Conservation (phyloP, 169 alveolate genomes). For the Condylostoma magnum region DNA sequence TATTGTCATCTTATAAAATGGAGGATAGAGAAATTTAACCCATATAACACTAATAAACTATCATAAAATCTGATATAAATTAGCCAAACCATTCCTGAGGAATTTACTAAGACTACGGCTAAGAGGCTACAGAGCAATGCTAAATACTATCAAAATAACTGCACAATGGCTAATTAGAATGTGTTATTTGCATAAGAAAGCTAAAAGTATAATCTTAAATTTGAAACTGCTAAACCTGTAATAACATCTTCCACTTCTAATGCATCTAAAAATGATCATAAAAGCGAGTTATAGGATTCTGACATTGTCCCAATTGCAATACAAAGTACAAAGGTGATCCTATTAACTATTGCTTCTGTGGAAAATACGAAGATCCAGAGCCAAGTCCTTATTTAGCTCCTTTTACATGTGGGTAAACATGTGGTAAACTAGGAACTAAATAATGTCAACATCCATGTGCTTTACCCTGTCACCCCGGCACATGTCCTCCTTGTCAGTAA, state of each 20-base stretch:
- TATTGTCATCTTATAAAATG: no score
- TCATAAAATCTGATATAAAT: no score
- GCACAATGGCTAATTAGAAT: conserved; percentile 61
- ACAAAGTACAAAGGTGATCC: conserved; percentile 68
- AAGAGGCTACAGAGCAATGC: no score
- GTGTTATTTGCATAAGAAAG: conserved; percentile 72
- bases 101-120: no score
- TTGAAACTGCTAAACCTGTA: conserved; percentile 80
- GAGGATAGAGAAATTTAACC: no score
- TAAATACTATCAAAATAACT: no score
- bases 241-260: conserved; percentile 67
- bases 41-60: no score
- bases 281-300: conserved; percentile 53
- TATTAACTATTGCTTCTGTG: conserved; percentile 76
- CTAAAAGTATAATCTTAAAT: conserved; percentile 59
- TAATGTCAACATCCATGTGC: conserved; percentile 71
- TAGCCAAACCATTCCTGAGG: no score
- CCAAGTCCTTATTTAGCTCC: conserved; percentile 55
- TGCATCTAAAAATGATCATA: conserved; percentile 82
- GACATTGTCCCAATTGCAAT: conserved; percentile 80
- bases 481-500: conserved; percentile 84
- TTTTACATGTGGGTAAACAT: conserved; percentile 73
- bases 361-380: conserved; percentile 61
- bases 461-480: conserved; percentile 80
- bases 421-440: conserved; percentile 56